Base-by-base conservation (phyloP, 257 asterid genomes). In the Leptodermis oblonga region DNA sequence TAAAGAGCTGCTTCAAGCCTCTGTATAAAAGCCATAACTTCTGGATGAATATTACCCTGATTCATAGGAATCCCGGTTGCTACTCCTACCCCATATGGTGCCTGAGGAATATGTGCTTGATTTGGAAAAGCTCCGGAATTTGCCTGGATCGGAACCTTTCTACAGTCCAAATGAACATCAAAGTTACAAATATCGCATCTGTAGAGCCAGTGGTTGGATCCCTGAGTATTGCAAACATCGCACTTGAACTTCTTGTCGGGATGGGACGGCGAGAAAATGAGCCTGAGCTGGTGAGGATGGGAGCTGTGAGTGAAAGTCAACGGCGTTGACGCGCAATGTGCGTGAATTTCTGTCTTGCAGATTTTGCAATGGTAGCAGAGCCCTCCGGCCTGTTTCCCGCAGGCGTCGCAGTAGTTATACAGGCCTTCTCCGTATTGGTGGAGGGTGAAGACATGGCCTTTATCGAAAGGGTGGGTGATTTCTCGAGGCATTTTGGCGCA, bases 131-230 rank as follows among this genome's bases (percentile, higher is more conserved):
- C 25, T 45, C 45, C 39, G 46, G 41, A 31, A 55, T 61, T 62
- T 46, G 36, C 49, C 36, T 63, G 79, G 22, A 53, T 18, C 7
- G 69, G 70, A 54, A 43, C 69, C 10, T 64, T 76, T 8, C 80
- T 82, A 45, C 96, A 89, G 51, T 73, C 69, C 83, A 89, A 66
- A 70, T 89, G 94, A 20, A 82, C 86, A 56, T 85, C 88, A 53
- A 87, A 89, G 20, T 78, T 83, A 68, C 94, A 89, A 1, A 49
- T 12, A 1, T 9, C 46, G 49, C 94, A 87, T 60, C 88, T 60
- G 56, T 89, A 89, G 17, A 89, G 82, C 91, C 96, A 86, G 42
- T 80, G 85, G 10, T 71, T 64, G 0, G 73, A 60, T 6, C 86
- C 88, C 13, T 4, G 18, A 39, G 37, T 43, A 66, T 20, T 58